Evolutionary conservation across 179 eudicot species (phyloP).

Genomic region (Camellia oleifera): DNA sequence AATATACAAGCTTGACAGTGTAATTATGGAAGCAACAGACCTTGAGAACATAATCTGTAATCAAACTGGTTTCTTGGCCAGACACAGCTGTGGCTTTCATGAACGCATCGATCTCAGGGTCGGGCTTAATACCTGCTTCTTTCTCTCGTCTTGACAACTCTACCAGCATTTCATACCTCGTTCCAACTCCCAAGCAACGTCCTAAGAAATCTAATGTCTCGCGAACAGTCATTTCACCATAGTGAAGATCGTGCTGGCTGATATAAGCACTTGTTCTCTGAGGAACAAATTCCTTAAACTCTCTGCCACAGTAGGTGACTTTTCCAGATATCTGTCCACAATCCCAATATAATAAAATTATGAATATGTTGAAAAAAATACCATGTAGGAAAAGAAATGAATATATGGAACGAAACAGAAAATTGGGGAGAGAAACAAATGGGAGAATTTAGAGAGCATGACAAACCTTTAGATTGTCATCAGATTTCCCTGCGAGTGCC

Average conservation of each 20-base stretch:
- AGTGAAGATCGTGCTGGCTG: slow-evolving; percentile 63
- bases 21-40: slow-evolving; percentile 25
- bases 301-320: slow-evolving; percentile 67
- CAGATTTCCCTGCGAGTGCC: slow-evolving; percentile 67
- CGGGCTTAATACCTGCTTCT: slow-evolving; percentile 61
- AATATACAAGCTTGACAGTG: slow-evolving; percentile 5
- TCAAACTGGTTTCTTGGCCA: slow-evolving; percentile 56
- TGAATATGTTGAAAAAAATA: not conserved
- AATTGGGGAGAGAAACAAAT: not conserved
- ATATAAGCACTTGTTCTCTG: slow-evolving; percentile 69
- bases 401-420: not conserved
- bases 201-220: slow-evolving; percentile 75
- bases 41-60: slow-evolving; percentile 75
- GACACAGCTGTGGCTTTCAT: slow-evolving; percentile 62
- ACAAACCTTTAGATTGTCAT: slow-evolving; percentile 52
- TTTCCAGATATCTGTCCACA: slow-evolving; percentile 43
- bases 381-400: not conserved
- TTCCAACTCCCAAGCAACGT: slow-evolving; percentile 74
- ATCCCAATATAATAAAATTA: slow-evolving; percentile 2
- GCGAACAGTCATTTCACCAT: slow-evolving; percentile 72
- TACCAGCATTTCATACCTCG: slow-evolving; percentile 52
- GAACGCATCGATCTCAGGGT: slow-evolving; percentile 69
- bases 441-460: not conserved
- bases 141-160: slow-evolving; percentile 56
- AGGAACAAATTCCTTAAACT: slow-evolving; percentile 59